A percentile compares a stretch with the other conserved stretches of the same genome.
These are phyloP conservation scores for Yamadazyma spencermartinsiae DNA, from an alignment of 1,139 yeast species.

Conservation along the genomic window DNA sequence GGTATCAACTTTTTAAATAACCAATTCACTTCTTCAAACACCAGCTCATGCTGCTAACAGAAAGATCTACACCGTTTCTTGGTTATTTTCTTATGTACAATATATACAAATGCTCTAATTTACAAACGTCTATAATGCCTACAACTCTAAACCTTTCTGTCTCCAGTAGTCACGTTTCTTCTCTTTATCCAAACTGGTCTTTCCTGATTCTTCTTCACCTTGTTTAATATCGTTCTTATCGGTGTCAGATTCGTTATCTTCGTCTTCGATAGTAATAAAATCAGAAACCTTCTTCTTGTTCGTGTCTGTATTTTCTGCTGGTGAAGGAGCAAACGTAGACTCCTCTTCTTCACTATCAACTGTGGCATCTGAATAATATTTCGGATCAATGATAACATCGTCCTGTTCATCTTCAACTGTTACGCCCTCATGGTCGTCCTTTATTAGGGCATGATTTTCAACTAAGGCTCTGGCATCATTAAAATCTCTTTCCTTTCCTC, in stretches of 20 bases:
- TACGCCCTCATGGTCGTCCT: constrained; percentile 13
- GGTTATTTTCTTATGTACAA: constrained; percentile 2
- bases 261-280: constrained; percentile 22
- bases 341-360: constrained; percentile 41
- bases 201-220: constrained; percentile 13
- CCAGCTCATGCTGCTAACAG: constrained; percentile 12
- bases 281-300: not conserved
- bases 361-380: constrained; percentile 46
- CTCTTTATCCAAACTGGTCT: constrained; percentile 32
- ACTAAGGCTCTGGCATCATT: constrained; percentile 72
- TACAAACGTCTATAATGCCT: constrained; percentile 1
- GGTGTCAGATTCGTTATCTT: constrained; percentile 19
- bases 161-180: constrained; percentile 43
- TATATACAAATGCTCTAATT: constrained; percentile 1
- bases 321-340: not conserved
- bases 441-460: constrained; percentile 56
- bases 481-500: constrained; percentile 77
- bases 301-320: not conserved
- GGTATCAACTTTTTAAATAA: constrained; percentile 11
- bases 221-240: constrained; percentile 13
- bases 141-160: constrained; percentile 42
- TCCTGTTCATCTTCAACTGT: constrained; percentile 25
- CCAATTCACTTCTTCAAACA: constrained; percentile 9
- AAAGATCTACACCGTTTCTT: not conserved
- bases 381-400: constrained; percentile 37